A percentile compares a stretch with the other conserved stretches of the same genome.
phyloP scores from a whole-genome alignment of 164 flowering plant genomes.

The Cinnamomum chago region DNA sequence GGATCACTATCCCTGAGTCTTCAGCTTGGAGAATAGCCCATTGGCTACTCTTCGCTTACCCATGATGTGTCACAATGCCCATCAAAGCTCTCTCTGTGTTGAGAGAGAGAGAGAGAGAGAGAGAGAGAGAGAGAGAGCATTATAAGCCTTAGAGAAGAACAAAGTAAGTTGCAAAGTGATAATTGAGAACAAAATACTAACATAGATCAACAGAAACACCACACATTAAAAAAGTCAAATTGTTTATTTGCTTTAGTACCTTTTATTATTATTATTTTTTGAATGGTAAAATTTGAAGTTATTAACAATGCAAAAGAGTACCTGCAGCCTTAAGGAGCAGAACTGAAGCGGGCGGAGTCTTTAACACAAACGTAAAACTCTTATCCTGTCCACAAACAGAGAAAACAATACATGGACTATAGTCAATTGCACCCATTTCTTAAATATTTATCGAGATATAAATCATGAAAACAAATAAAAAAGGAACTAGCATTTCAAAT shows the following conservation, averaged over 20 bases:
- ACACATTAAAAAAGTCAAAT: background rate
- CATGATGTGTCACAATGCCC: too few relatives aligned
- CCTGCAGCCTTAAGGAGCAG: slow-evolving; percentile 94
- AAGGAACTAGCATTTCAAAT: background rate
- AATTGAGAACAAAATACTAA: background rate
- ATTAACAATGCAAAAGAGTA: slow-evolving; percentile 17
- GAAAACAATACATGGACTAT: background rate
- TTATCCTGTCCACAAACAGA: slow-evolving; percentile 54
- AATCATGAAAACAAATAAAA: background rate
- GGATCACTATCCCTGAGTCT: too few relatives aligned
- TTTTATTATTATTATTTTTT: too few relatives aligned
- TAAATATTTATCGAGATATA: too few relatives aligned
- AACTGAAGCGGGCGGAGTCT: slow-evolving; percentile 97
- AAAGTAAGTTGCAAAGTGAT: background rate
- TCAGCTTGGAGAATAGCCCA: too few relatives aligned
- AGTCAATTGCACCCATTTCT: background rate
- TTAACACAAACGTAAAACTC: slow-evolving; percentile 88
- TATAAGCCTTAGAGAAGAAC: background rate
- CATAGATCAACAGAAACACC: background rate
- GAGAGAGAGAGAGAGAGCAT: background rate
- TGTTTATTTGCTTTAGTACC: too few relatives aligned
- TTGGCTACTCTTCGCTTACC: too few relatives aligned
- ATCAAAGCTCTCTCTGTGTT: too few relatives aligned
- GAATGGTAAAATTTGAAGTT: background rate
- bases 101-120: background rate